These are phyloP conservation scores for Phialemonium atrogriseum DNA, from an alignment of 2,329 filamentous ascomycete species.

Conservation along the genomic window DNA sequence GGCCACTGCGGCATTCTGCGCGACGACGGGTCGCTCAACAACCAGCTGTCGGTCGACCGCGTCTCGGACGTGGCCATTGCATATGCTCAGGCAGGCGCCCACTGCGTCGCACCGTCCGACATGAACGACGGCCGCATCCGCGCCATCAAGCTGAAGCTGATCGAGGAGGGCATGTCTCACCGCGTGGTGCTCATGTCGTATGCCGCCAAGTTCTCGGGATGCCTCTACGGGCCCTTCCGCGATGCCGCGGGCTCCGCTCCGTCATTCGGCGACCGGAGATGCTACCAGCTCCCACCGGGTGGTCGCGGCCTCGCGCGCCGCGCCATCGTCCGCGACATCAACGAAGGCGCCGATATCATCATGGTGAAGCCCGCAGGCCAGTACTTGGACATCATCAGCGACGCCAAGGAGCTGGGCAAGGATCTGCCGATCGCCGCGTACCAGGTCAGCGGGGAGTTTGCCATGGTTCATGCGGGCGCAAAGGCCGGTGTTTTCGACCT, in stretches of 20 bases:
- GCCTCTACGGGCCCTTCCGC: conserved; percentile 92
- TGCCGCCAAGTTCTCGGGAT: conserved; percentile 94
- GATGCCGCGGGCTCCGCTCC: conserved; percentile 89
- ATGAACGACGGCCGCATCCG: conserved; percentile 99
- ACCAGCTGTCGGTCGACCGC: conserved; percentile 84
- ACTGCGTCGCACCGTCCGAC: conserved; percentile 94
- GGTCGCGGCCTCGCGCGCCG: conserved; percentile 85
- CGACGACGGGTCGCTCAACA: conserved; percentile 89
- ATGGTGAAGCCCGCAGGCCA: conserved; percentile 98
- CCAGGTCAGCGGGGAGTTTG: conserved; percentile 93
- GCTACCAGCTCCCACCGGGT: conserved; percentile 92
- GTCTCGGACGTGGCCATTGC: conserved; percentile 97
- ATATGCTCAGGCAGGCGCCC: conserved; percentile 90
- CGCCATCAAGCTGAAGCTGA: conserved; percentile 95
- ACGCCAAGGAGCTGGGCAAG: conserved; percentile 88
- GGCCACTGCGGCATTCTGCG: conserved; percentile 95
- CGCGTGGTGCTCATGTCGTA: conserved; percentile 94
- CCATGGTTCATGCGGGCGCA: conserved; percentile 94
- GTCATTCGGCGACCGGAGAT: conserved; percentile 88
- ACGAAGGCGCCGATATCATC: conserved; percentile 92
- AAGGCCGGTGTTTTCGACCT: conserved; percentile 96
- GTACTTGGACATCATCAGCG: conserved; percentile 95
- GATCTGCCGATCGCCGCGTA: conserved; percentile 93
- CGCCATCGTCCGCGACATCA: conserved; percentile 83
- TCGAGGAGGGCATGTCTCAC: conserved; percentile 89